phyloP scores from a whole-genome alignment of 2,329 filamentous ascomycete species.

The Fusarium continuum region DNA sequence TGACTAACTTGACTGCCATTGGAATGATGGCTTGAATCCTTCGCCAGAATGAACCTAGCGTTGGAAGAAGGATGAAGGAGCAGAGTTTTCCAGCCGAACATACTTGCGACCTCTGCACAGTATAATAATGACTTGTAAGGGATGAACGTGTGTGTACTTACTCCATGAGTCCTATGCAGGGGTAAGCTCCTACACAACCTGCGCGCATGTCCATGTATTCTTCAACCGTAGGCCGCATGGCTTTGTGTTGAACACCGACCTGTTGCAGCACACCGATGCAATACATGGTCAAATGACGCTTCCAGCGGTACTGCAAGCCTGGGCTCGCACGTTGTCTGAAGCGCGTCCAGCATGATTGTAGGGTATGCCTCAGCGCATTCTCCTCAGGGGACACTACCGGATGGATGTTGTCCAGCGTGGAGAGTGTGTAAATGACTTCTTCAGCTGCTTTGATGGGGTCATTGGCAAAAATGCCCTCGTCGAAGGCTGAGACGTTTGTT shows the following conservation, averaged over 20 bases:
- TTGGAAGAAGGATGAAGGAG: not conserved
- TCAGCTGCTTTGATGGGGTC: slow-evolving; percentile 26
- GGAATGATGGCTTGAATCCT: not conserved
- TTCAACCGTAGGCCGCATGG: not conserved
- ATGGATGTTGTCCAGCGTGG: slow-evolving; percentile 20
- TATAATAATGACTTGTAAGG: not conserved
- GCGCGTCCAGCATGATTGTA: slow-evolving; percentile 24
- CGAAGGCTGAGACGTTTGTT: slow-evolving; percentile 9
- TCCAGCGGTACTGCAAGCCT: slow-evolving; percentile 20
- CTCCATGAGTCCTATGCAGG: slow-evolving; percentile 26
- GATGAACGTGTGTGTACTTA: not conserved
- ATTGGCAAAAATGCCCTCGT: slow-evolving; percentile 18
- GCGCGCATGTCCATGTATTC: slow-evolving; percentile 29
- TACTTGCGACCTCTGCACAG: not conserved
- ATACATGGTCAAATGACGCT: slow-evolving; percentile 25
- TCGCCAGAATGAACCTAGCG: not conserved
- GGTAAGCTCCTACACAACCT: slow-evolving; percentile 21
- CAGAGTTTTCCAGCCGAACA: not conserved
- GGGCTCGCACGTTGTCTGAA: slow-evolving; percentile 16
- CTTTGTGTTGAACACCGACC: slow-evolving; percentile 10
- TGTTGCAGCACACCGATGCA: slow-evolving; percentile 21
- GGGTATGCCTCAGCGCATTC: slow-evolving; percentile 17
- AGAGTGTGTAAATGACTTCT: slow-evolving; percentile 23
- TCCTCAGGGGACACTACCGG: slow-evolving; percentile 7
- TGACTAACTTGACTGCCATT: not conserved